Conservation (phyloP, 441 rosid genomes). For the Cnidoscolus chayamansa region DNA sequence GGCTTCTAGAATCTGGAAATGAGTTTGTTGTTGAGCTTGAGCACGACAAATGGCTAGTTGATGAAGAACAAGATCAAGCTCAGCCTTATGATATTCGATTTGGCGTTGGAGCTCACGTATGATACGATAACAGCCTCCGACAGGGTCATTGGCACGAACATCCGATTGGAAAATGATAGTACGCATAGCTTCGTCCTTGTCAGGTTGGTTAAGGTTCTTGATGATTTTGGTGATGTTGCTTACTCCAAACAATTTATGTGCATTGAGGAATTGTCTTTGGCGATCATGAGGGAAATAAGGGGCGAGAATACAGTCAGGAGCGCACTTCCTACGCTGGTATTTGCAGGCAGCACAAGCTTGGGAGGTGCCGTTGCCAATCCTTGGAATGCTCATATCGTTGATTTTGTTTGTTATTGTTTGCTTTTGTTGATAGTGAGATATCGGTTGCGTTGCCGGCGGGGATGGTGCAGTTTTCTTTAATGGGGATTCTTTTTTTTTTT, state of each 20-base stretch:
- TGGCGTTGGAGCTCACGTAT: constrained; percentile 67
- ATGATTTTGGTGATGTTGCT: constrained; percentile 86
- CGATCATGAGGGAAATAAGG: constrained; percentile 89
- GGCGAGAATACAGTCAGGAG: constrained; percentile 88
- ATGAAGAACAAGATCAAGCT: constrained; percentile 73
- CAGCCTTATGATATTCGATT: constrained; percentile 58
- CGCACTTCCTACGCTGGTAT: constrained; percentile 92
- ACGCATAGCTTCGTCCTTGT: constrained; percentile 78
- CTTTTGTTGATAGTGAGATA: constrained; percentile 38
- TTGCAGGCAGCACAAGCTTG: constrained; percentile 98
- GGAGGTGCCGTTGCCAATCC: constrained; percentile 36
- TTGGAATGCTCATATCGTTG: constrained; percentile 31
- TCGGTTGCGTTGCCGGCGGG: constrained; percentile 68
- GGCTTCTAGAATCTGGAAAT: constrained; percentile 36
- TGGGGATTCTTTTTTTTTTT: constrained; percentile 24
- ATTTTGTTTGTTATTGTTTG: constrained; percentile 14
- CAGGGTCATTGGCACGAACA: constrained; percentile 83
- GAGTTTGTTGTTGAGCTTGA: constrained; percentile 39
- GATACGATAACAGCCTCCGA: constrained; percentile 73
- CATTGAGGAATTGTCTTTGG: constrained; percentile 79
- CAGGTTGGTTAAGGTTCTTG: constrained; percentile 50
- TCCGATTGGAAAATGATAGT: constrained; percentile 83
- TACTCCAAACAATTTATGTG: constrained; percentile 89
- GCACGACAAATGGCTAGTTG: constrained; percentile 66
- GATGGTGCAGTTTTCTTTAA: constrained; percentile 34